Conservation (phyloP, 2,329 filamentous ascomycete genomes). For the Penicillium digitatum region DNA sequence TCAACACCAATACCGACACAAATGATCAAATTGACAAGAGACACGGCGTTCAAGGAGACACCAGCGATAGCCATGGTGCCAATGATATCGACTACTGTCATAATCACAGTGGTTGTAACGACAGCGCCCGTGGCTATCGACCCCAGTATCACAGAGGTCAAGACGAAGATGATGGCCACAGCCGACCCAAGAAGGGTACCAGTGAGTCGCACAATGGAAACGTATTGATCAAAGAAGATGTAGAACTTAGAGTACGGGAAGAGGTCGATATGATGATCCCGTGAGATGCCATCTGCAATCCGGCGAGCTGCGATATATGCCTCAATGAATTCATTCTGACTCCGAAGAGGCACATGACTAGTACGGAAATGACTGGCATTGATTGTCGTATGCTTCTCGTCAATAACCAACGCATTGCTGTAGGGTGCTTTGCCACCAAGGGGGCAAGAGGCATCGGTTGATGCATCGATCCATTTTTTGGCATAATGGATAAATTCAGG, state of each 20-base stretch:
- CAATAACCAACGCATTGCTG: slow-evolving; percentile 74
- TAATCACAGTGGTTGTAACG: slow-evolving; percentile 80
- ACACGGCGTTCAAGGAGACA: slow-evolving; percentile 91
- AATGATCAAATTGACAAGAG: slow-evolving; percentile 92
- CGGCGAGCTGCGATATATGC: slow-evolving; percentile 86
- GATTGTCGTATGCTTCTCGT: slow-evolving; percentile 63
- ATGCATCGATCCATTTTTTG: slow-evolving; percentile 73
- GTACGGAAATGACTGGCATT: slow-evolving; percentile 88
- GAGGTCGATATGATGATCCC: slow-evolving; percentile 70
- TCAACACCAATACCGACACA: slow-evolving; percentile 95
- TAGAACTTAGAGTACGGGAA: slow-evolving; percentile 98
- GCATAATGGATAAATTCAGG: slow-evolving; percentile 87
- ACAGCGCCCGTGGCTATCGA: slow-evolving; percentile 76
- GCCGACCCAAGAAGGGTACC: slow-evolving; percentile 76
- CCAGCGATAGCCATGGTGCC: slow-evolving; percentile 86
- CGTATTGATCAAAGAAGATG: slow-evolving; percentile 98
- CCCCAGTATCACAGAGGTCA: slow-evolving; percentile 77
- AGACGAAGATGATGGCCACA: slow-evolving; percentile 75
- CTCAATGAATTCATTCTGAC: slow-evolving; percentile 86
- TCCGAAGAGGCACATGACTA: slow-evolving; percentile 78
- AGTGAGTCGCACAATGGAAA: slow-evolving; percentile 75
- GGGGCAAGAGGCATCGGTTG: slow-evolving; percentile 79
- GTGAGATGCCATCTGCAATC: slow-evolving; percentile 71
- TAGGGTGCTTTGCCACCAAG: slow-evolving; percentile 87
- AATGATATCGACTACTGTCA: slow-evolving; percentile 92